Conservation (phyloP, 257 asterid genomes). For the Leonotis leonurus region DNA sequence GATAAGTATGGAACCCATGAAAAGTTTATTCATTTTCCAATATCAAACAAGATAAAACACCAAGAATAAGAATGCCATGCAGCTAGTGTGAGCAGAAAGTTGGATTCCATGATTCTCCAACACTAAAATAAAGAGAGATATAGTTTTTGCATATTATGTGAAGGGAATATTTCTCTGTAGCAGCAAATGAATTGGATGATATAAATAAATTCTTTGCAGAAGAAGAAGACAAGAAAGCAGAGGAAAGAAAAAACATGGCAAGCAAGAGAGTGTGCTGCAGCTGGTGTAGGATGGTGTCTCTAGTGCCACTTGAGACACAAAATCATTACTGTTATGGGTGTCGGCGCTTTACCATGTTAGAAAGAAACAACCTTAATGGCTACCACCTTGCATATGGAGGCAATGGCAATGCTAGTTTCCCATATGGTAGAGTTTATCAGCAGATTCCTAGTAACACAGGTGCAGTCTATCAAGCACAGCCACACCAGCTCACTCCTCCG, state of each 20-base stretch:
- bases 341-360: constrained; percentile 14
- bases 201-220: constrained; percentile 2
- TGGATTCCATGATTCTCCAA: constrained; percentile 19
- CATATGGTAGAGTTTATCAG: neutral
- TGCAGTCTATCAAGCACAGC: constrained; percentile 14
- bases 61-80: neutral
- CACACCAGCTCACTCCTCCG: constrained; percentile 22
- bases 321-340: constrained; percentile 42
- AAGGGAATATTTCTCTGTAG: neutral
- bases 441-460: constrained; percentile 1
- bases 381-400: constrained; percentile 11
- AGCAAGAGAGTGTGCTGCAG: constrained; percentile 40
- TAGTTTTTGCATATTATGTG: neutral
- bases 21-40: neutral
- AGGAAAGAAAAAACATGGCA: constrained; percentile 28
- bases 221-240: constrained; percentile 3
- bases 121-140: constrained; percentile 4
- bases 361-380: constrained; percentile 5
- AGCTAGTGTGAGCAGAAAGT: neutral
- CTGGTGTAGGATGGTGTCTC: constrained; percentile 35
- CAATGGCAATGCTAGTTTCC: constrained; percentile 1
- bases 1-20: neutral
- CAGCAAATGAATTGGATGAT: too few species aligned
- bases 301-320: constrained; percentile 36
- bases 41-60: neutral